Conservation (phyloP, 2,329 filamentous ascomycete genomes). For the Davidsoniella virescens region DNA sequence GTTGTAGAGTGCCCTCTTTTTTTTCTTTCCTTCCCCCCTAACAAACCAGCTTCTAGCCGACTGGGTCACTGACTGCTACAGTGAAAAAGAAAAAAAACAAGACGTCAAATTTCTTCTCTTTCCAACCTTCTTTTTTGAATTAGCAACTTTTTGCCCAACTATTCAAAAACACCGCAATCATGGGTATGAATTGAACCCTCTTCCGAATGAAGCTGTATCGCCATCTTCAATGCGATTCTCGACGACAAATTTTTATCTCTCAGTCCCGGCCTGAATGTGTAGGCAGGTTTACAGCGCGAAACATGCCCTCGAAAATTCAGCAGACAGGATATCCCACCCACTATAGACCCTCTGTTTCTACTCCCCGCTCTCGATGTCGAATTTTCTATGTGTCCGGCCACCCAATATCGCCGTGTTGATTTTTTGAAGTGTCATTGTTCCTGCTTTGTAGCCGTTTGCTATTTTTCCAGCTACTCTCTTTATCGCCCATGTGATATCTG, state of each 20-base stretch:
- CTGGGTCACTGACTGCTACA: background rate
- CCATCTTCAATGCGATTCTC: slow-evolving; percentile 8
- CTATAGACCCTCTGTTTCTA: background rate
- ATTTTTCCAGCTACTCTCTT: background rate
- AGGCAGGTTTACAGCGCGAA: background rate
- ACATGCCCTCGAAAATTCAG: too few relatives aligned
- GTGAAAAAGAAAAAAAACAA: slow-evolving; percentile 5
- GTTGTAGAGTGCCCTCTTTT: background rate
- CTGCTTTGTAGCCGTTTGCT: background rate
- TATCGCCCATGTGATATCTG: background rate
- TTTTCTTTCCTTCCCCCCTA: slow-evolving; percentile 1
- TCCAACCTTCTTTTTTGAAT: slow-evolving; percentile 5
- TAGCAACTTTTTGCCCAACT: slow-evolving; percentile 26
- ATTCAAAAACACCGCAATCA: slow-evolving; percentile 38
- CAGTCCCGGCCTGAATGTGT: background rate
- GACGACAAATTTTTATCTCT: slow-evolving; percentile 12
- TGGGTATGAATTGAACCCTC: slow-evolving; percentile 32
- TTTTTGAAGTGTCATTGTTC: background rate
- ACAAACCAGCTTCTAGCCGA: too few relatives aligned
- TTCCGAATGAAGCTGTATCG: background rate
- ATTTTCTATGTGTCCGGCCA: background rate
- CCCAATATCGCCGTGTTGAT: background rate
- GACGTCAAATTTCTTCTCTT: slow-evolving; percentile 3
- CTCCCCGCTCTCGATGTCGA: background rate
- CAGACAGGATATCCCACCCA: background rate